Evolutionary conservation across 2,329 filamentous ascomycete species (phyloP).

Genomic region (Phaeosphaeria sp.): DNA sequence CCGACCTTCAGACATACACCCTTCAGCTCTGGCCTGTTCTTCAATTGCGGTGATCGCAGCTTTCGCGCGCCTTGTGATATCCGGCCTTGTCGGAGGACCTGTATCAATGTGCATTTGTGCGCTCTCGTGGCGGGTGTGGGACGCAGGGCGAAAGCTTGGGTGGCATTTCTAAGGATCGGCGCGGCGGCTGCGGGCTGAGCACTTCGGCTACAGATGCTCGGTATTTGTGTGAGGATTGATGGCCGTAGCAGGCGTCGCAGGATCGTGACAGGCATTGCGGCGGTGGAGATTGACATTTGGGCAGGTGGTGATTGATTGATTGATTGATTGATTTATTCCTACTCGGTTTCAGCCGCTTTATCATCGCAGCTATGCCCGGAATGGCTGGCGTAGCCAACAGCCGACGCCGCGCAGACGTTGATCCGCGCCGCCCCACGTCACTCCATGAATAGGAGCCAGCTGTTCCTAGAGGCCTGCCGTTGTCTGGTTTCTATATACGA

Average conservation of each 20-base stretch:
- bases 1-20: conserved; percentile 95
- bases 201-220: conserved; percentile 19
- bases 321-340: too few species aligned
- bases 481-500: too few species aligned
- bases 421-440: too few species aligned
- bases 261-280: conserved; percentile 49
- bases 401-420: too few species aligned
- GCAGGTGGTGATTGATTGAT: too few species aligned
- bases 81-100: conserved; percentile 72
- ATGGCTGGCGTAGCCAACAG: too few species aligned
- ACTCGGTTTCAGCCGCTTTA: too few species aligned
- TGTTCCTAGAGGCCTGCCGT: too few species aligned
- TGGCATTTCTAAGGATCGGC: conserved; percentile 26
- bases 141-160: conserved; percentile 32
- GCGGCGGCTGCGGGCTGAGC: conserved; percentile 27
- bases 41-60: conserved; percentile 84
- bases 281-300: conserved; percentile 13
- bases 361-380: too few species aligned
- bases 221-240: conserved; percentile 24
- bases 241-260: conserved; percentile 50
- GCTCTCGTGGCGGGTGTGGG: conserved; percentile 49
- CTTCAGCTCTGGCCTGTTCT: conserved; percentile 81
- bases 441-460: too few species aligned
- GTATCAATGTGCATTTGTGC: conserved; percentile 56
- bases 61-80: conserved; percentile 81